A percentile compares a stretch with the other conserved stretches of the same genome.
These are phyloP conservation scores for Puccinia coronata DNA, from an alignment of 1,284 basidiomycete species.

Conservation along the genomic window DNA sequence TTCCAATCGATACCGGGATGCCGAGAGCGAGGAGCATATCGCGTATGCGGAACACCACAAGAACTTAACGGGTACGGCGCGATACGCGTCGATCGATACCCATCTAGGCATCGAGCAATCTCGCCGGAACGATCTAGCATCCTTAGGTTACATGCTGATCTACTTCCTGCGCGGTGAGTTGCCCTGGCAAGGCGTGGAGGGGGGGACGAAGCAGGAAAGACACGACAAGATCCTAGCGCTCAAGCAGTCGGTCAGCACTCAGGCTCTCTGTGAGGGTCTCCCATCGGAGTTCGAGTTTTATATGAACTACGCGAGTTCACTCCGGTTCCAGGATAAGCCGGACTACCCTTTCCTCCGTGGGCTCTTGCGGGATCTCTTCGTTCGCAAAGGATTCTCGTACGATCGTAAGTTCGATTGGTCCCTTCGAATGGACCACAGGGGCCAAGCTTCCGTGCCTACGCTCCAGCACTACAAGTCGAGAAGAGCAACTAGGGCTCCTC, in stretches of 20 bases:
- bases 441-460: neutral
- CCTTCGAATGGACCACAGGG: neutral
- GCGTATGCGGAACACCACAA: slow-evolving; percentile 99
- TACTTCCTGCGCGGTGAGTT: slow-evolving; percentile 29
- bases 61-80: slow-evolving; percentile 97
- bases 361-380: slow-evolving; percentile 41
- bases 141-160: slow-evolving; percentile 77
- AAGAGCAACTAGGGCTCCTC: no score
- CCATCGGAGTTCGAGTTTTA: slow-evolving; percentile 28
- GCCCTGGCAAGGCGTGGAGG: slow-evolving; percentile 24
- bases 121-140: slow-evolving; percentile 92
- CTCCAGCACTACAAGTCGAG: no score
- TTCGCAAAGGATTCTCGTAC: slow-evolving; percentile 28
- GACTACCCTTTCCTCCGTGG: slow-evolving; percentile 45
- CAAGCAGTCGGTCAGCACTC: neutral
- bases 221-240: neutral
- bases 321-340: slow-evolving; percentile 44
- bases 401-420: slow-evolving; percentile 50
- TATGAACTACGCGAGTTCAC: slow-evolving; percentile 42
- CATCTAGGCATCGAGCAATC: slow-evolving; percentile 96
- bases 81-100: slow-evolving; percentile 99
- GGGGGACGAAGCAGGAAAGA: neutral
- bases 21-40: slow-evolving; percentile 98
- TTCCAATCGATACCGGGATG: slow-evolving; percentile 99
- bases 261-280: slow-evolving; percentile 23